These are phyloP conservation scores for Epichloe festucae DNA, from an alignment of 2,329 filamentous ascomycete species.

Conservation along the genomic window DNA sequence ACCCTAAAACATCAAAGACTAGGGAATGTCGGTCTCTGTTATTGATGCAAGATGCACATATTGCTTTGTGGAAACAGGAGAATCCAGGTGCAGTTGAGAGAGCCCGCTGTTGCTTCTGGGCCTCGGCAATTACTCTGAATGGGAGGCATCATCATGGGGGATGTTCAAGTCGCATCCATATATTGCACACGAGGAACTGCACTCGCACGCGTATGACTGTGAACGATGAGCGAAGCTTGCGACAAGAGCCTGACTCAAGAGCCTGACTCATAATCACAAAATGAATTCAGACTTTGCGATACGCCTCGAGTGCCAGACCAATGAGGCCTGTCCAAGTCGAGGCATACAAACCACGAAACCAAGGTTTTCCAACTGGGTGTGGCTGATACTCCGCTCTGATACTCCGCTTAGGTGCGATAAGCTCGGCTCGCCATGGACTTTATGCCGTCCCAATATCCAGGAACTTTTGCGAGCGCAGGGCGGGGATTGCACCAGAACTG, in stretches of 20 bases:
- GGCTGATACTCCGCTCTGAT: neutral
- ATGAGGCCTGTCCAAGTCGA: neutral
- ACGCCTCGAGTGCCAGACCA: neutral
- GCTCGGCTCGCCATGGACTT: neutral
- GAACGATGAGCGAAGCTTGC: neutral
- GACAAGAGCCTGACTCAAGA: neutral
- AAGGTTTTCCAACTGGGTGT: neutral
- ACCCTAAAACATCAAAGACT: too few species aligned
- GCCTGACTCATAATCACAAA: neutral
- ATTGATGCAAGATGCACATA: too few species aligned
- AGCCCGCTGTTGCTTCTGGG: too few species aligned
- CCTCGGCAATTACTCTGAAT: too few species aligned
- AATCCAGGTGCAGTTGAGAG: too few species aligned
- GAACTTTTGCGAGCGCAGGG: conserved; percentile 12
- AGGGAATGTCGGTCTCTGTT: too few species aligned
- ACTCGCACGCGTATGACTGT: neutral
- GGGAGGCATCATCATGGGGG: too few species aligned
- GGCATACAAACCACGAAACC: neutral
- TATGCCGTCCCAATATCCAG: conserved; percentile 1
- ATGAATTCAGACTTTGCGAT: neutral
- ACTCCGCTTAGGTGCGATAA: neutral
- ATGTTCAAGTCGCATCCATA: neutral
- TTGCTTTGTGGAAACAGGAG: too few species aligned
- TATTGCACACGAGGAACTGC: neutral
- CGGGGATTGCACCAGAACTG: conserved; percentile 8